phyloP scores from a whole-genome alignment of 2,329 filamentous ascomycete genomes.

The Ophiostoma sp. region DNA sequence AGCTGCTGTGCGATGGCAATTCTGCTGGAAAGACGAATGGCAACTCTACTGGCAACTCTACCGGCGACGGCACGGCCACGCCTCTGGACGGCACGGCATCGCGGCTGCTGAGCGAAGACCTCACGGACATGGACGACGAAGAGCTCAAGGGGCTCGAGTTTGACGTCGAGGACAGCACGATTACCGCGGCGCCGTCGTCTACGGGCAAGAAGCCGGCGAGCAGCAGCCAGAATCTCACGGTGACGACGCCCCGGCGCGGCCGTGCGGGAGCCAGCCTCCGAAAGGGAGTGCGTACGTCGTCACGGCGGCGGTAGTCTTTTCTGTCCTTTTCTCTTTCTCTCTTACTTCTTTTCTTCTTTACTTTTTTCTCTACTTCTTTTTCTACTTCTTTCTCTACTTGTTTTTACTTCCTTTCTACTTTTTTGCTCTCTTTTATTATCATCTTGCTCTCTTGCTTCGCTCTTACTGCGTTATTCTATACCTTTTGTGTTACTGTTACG shows the following conservation, averaged over 20 bases:
- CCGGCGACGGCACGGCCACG: background rate
- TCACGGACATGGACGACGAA: conserved; percentile 89
- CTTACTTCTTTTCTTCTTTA: background rate
- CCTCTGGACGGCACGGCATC: background rate
- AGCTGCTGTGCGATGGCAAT: background rate
- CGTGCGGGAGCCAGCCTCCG: conserved; percentile 26
- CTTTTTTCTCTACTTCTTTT: background rate
- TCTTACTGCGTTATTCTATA: background rate
- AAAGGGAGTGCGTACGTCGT: conserved; percentile 34
- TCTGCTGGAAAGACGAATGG: too few relatives aligned
- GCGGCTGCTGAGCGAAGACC: conserved; percentile 69
- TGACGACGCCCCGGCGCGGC: conserved; percentile 21
- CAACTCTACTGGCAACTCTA: too few relatives aligned
- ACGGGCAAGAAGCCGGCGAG: background rate
- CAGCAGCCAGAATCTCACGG: conserved; percentile 8
- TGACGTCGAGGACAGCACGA: conserved; percentile 48
- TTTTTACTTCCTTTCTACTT: background rate
- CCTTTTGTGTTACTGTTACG: background rate
- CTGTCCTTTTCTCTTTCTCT: background rate
- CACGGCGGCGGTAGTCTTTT: conserved; percentile 32
- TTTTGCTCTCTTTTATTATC: background rate
- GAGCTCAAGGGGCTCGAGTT: conserved; percentile 67
- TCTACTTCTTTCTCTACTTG: background rate
- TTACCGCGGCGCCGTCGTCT: conserved; percentile 33
- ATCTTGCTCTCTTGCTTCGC: background rate